A percentile compares a stretch with the other conserved stretches of the same genome.
These are phyloP conservation scores for Plasmodium fragile DNA, from an alignment of 169 alveolate genomes.

Conservation along the genomic window DNA sequence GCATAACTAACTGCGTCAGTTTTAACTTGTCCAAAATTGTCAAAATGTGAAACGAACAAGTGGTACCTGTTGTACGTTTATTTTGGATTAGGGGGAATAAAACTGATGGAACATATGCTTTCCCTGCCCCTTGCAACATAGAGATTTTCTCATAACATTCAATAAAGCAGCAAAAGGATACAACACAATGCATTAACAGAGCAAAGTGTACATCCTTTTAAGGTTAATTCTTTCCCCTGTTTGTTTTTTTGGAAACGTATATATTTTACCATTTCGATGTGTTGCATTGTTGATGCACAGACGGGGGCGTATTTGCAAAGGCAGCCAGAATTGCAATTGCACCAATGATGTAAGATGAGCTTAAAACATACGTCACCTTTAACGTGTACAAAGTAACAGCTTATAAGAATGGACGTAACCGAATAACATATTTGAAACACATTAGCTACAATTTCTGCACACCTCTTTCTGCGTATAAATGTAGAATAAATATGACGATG, in stretches of 20 bases:
- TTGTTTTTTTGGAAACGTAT: background rate
- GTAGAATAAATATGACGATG: background rate
- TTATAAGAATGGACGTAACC: background rate
- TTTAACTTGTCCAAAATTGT: background rate
- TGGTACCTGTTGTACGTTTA: background rate
- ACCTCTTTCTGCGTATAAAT: background rate
- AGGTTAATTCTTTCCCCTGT: slow-evolving; percentile 3
- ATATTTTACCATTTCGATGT: background rate
- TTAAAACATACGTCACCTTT: background rate
- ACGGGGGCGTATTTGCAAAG: background rate
- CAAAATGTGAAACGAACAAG: background rate
- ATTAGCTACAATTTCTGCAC: background rate
- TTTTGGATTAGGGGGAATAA: background rate
- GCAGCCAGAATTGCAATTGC: background rate
- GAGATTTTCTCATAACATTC: background rate
- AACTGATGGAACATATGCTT: background rate
- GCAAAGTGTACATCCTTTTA: background rate
- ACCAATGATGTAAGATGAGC: background rate
- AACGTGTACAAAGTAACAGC: background rate
- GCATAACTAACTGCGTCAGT: background rate
- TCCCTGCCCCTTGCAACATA: background rate
- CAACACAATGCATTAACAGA: background rate
- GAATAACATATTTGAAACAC: background rate
- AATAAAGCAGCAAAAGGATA: background rate
- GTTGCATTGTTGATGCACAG: background rate